Base-by-base conservation (phyloP, 2,329 filamentous ascomycete species). In the Ilyonectria robusta region DNA sequence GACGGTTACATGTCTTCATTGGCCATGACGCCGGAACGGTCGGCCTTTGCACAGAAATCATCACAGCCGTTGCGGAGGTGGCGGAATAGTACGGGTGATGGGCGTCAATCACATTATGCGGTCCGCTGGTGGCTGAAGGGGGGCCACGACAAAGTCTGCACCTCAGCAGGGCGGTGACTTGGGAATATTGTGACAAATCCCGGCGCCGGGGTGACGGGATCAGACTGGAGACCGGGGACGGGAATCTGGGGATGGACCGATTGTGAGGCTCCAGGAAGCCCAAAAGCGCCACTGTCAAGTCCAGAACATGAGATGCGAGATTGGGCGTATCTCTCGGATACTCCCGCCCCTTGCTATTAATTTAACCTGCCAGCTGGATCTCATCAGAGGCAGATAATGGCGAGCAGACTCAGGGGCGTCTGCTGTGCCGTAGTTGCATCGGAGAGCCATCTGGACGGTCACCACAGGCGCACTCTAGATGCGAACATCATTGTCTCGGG, bases 31-130 rank as follows among this genome's bases (percentile, higher is more conserved):
- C 51, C 65, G 71, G 72, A 66, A 58, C 53, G 48, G 47, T 73
- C 69, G 69, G 72, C 65, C 54, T 62, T 21, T 51, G 29, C 44
- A 57, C 29, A 33, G 50, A 50, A 65, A 66, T 65, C 63, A 54
- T 46, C 42, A 47, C 58, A 69, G 53, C 59, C 19, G 54, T 60
- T 74, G 56, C 63, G 29, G 37, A 70, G 46, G 48, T 35, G 23
- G 58, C 37, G 33, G 70, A 69, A 73, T 62, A 65, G 69, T 70
- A 55, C 51, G 48, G 61, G 57, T 65, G 65, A 42, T 48, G 57
- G 35, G 65, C 62, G 40, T 46, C 44, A 21, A 64, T 59, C 58
- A 67, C 56, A 59, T 66, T 15, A n/a, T 33, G 56, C 59, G 62
- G 59, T 54, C 44, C 66, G 51, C 31, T 44, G 53, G 31, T 54